phyloP scores from a whole-genome alignment of 371 early-diverging fungal genomes.

The Haplosporangium sp. region DNA sequence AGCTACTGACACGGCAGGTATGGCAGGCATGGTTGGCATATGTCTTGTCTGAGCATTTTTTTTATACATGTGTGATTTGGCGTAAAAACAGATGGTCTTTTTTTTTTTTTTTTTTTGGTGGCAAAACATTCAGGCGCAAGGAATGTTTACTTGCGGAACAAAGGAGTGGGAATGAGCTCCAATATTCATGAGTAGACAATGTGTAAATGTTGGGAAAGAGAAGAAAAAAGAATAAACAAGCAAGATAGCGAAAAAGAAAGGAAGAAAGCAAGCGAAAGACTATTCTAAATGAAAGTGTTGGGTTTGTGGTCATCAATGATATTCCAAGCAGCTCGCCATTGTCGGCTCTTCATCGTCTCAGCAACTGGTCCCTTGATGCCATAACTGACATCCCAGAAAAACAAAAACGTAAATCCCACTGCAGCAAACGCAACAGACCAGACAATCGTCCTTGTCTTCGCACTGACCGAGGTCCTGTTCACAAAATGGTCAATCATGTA shows the following conservation, averaged over 20 bases:
- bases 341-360: slow-evolving; percentile 58
- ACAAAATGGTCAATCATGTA: slow-evolving; percentile 80
- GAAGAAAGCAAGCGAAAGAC: neutral
- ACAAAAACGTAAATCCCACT: slow-evolving; percentile 70
- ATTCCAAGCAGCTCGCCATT: slow-evolving; percentile 70
- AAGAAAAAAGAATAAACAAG: neutral
- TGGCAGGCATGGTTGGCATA: too few relatives aligned
- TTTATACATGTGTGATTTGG: too few relatives aligned
- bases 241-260: neutral
- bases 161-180: too few relatives aligned
- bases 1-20: too few relatives aligned
- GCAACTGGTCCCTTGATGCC: slow-evolving; percentile 85
- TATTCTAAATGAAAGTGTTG: slow-evolving; percentile 31
- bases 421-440: slow-evolving; percentile 62
- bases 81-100: too few relatives aligned
- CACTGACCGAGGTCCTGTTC: slow-evolving; percentile 21
- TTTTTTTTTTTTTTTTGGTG: too few relatives aligned
- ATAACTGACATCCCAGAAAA: slow-evolving; percentile 87
- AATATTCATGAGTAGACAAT: too few relatives aligned
- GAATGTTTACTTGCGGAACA: too few relatives aligned
- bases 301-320: slow-evolving; percentile 59
- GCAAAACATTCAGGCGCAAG: too few relatives aligned
- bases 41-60: too few relatives aligned
- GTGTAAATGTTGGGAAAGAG: neutral
- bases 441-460: slow-evolving; percentile 48